These are phyloP conservation scores for Pichia sp. DNA, from an alignment of 1,139 yeast species.

Conservation along the genomic window DNA sequence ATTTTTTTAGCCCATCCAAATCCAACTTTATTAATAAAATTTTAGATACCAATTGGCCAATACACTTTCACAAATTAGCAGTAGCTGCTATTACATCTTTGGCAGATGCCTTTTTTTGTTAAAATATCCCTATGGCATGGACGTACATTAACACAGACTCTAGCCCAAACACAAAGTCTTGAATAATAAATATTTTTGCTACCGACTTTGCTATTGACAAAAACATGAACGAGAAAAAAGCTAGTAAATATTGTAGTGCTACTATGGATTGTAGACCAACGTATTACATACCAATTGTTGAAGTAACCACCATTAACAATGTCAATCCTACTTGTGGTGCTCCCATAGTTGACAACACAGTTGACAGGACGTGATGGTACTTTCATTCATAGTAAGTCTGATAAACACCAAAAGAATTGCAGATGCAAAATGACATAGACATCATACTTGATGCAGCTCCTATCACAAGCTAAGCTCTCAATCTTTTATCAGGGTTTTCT, in stretches of 20 bases:
- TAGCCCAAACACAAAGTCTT: slow-evolving; percentile 46
- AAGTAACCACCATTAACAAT: slow-evolving; percentile 39
- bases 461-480: no score
- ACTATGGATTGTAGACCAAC: slow-evolving; percentile 42
- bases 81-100: slow-evolving; percentile 57
- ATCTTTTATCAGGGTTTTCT: no score
- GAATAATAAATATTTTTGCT: slow-evolving; percentile 51
- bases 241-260: slow-evolving; percentile 40
- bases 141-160: slow-evolving; percentile 34
- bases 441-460: not conserved
- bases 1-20: slow-evolving; percentile 49
- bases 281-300: slow-evolving; percentile 37
- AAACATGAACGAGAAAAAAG: slow-evolving; percentile 43
- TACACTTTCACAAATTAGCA: slow-evolving; percentile 62
- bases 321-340: slow-evolving; percentile 33
- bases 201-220: slow-evolving; percentile 36
- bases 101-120: slow-evolving; percentile 48
- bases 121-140: slow-evolving; percentile 48
- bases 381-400: slow-evolving; percentile 41
- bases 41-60: slow-evolving; percentile 43
- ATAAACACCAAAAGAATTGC: slow-evolving; percentile 51
- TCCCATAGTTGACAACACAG: slow-evolving; percentile 31
- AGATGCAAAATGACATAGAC: slow-evolving; percentile 43
- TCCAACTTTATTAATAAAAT: slow-evolving; percentile 41
- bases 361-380: slow-evolving; percentile 27